phyloP scores from a whole-genome alignment of 108 stramenopile genomes.

The Skeletonema potamos region DNA sequence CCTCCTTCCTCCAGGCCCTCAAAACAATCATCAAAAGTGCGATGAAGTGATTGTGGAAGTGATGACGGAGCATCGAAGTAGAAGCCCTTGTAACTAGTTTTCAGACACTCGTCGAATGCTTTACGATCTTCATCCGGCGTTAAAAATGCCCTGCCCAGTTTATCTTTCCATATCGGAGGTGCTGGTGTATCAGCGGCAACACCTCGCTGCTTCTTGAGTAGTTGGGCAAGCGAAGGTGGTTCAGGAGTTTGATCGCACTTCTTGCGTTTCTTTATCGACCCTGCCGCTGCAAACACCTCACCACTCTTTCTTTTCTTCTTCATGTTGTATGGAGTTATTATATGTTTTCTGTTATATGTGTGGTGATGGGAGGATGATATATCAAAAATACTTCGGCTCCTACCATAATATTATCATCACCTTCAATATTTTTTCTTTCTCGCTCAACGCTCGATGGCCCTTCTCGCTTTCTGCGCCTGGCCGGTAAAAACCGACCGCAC shows the following conservation, averaged over 20 bases:
- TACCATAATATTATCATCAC: too few relatives aligned
- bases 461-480: too few relatives aligned
- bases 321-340: neutral
- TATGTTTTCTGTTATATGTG: too few relatives aligned
- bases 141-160: constrained; percentile 23
- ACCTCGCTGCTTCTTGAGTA: constrained; percentile 17
- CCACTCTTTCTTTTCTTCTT: neutral
- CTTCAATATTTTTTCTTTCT: too few relatives aligned
- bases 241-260: neutral
- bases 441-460: too few relatives aligned
- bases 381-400: too few relatives aligned
- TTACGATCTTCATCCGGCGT: constrained; percentile 37
- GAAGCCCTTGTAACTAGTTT: constrained; percentile 57
- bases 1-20: constrained; percentile 50
- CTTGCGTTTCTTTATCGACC: neutral
- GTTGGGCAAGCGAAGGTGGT: constrained; percentile 8
- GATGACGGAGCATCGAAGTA: constrained; percentile 34
- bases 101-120: constrained; percentile 42
- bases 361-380: too few relatives aligned
- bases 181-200: constrained; percentile 13
- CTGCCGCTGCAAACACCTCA: neutral
- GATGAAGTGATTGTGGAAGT: constrained; percentile 32
- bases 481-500: too few relatives aligned
- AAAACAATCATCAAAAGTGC: constrained; percentile 38
- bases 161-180: constrained; percentile 10